Conservation (phyloP, 805 yeast species). For the Sugiyamaella mastotermitis region DNA sequence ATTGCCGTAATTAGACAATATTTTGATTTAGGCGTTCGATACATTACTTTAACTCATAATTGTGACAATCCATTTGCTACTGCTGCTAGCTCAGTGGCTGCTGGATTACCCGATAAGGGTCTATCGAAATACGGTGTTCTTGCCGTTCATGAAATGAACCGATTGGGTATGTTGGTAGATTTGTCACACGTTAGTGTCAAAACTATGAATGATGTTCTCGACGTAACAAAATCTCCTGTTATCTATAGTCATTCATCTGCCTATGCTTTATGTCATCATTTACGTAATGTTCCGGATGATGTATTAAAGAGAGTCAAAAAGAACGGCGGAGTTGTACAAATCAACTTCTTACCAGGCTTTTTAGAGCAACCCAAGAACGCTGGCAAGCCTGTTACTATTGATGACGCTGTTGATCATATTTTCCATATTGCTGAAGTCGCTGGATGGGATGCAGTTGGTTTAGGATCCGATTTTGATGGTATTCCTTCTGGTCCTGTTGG, state of each 20-base stretch:
- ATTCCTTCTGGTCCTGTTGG: slow-evolving; percentile 44
- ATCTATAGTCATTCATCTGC: slow-evolving; percentile 47
- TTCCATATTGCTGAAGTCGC: slow-evolving; percentile 37
- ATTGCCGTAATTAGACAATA: slow-evolving; percentile 45
- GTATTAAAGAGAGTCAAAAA: slow-evolving; percentile 35
- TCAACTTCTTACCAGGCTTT: slow-evolving; percentile 42
- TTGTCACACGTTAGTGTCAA: slow-evolving; percentile 43
- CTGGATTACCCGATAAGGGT: slow-evolving; percentile 42
- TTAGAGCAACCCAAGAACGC: slow-evolving; percentile 20
- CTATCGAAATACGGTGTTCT: slow-evolving; percentile 37
- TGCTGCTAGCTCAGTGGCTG: slow-evolving; percentile 44
- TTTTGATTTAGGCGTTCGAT: slow-evolving; percentile 46
- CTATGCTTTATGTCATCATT: slow-evolving; percentile 35
- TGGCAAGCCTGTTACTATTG: slow-evolving; percentile 33
- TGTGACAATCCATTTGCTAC: slow-evolving; percentile 56
- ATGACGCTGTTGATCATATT: slow-evolving; percentile 44
- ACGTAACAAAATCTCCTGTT: slow-evolving; percentile 40
- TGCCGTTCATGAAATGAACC: slow-evolving; percentile 44
- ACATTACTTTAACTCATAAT: slow-evolving; percentile 49
- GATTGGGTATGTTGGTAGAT: slow-evolving; percentile 50
- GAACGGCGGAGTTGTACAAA: slow-evolving; percentile 43
- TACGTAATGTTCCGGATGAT: slow-evolving; percentile 45
- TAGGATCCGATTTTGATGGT: slow-evolving; percentile 51
- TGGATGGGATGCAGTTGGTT: slow-evolving; percentile 48
- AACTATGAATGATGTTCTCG: slow-evolving; percentile 42